Base-by-base conservation (phyloP, 1,139 yeast species). In the Scheffersomyces lignicola region DNA sequence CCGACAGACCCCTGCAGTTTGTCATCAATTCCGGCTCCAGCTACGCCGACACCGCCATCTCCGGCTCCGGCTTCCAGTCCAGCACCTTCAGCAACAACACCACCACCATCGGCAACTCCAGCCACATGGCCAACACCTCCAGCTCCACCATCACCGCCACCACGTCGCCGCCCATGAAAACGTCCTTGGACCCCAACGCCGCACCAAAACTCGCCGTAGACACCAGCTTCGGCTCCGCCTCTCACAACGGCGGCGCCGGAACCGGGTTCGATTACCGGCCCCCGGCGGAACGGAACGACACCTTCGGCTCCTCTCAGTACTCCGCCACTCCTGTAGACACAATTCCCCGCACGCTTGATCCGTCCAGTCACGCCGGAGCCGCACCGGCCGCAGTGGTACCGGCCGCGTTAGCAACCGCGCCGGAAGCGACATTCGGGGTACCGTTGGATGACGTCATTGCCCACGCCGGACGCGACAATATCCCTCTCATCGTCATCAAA, bases 401-500 rank as follows among this genome's bases (percentile, higher is more conserved):
- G 8, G 23, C 23, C 54, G 14, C 78, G n/a, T n/a, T n/a, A 20
- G n/a, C 23, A n/a, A 8, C 23, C 14, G 16, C 29, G n/a, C 7
- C 6, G 3, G 29, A 78, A 43, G 80, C 80, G 11, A 83, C 90
- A 0, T 90, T 85, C 63, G 97, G 96, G 0, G 79, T 81, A 0
- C 81, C 95, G 0, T 70, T 92, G 14, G 95, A 85, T 44, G 79
- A 76, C 7, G 64, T 87, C 33, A 78, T 89, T 17, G 83, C 82
- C 42, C 80, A 75, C 48, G 96, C 95, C 41, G 96, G 76, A 3
- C 63, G 88, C 35, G 95, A 87, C 46, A 83, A 87, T 58, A 96
- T 90, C 3, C 97, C 98, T 1, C 73, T 86, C n/a, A 76, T 90
- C 32, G 97, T 90, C 7, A 82, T 83, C 46, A 87, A 83, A 52